Evolutionary conservation across 1,284 basidiomycete species (phyloP).

Genomic region (Lentinula novae-zelandiae): DNA sequence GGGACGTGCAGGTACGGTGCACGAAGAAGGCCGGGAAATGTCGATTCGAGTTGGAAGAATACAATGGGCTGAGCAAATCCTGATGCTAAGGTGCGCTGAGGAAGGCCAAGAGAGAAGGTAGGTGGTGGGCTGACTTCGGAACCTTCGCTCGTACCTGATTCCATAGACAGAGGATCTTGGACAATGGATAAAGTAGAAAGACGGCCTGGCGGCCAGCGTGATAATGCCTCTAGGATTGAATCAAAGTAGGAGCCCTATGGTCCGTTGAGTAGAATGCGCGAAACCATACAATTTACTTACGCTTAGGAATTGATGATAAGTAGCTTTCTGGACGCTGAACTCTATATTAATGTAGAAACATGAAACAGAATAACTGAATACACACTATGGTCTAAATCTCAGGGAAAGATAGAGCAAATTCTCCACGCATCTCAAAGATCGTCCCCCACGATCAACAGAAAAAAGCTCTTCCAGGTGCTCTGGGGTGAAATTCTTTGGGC

Average conservation of each 20-base stretch:
- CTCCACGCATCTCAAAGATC: constrained; percentile 8
- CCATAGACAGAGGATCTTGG: constrained; percentile 50
- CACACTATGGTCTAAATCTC: constrained; percentile 70
- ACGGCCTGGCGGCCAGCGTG: constrained; percentile 48
- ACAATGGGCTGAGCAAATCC: constrained; percentile 72
- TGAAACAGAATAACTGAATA: constrained; percentile 3
- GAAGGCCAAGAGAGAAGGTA: constrained; percentile 24
- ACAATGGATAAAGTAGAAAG: constrained; percentile 55
- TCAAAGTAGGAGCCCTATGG: constrained; percentile 68
- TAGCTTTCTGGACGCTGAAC: constrained; percentile 58
- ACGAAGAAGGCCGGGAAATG: constrained; percentile 40
- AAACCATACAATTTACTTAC: constrained; percentile 23
- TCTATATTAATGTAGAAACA: not conserved
- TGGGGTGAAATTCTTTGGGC: constrained; percentile 60
- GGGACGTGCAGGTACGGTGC: constrained; percentile 37
- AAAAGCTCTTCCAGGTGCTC: constrained; percentile 65
- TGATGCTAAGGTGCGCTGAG: constrained; percentile 16
- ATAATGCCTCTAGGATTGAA: constrained; percentile 46
- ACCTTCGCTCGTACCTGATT: constrained; percentile 7
- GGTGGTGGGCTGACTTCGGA: constrained; percentile 3
- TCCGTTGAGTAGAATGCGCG: not conserved
- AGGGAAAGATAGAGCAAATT: constrained; percentile 44
- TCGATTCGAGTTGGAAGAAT: constrained; percentile 59
- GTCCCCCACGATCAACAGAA: constrained; percentile 21
- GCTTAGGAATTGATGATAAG: constrained; percentile 67